Evolutionary conservation across 1,139 yeast genomes (phyloP).

Genomic region (Sugiyamaella xylanicola): DNA sequence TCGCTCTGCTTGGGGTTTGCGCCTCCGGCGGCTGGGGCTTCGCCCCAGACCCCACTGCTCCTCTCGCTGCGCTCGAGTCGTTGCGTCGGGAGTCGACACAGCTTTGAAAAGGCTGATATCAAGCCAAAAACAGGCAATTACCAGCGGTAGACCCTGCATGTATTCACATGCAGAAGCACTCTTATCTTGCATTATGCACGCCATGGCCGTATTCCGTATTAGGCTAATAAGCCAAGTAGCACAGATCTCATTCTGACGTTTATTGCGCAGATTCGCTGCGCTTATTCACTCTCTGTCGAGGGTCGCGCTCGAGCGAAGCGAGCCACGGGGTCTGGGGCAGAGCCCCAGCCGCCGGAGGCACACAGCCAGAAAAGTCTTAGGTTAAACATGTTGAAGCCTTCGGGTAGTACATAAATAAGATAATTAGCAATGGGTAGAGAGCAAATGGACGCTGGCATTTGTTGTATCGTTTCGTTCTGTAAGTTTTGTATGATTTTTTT

Average conservation of each 20-base stretch:
- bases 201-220: background rate
- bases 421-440: background rate
- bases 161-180: background rate
- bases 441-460: no score
- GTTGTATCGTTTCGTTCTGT: no score
- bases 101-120: no score
- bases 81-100: no score
- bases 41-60: background rate
- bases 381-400: constrained; percentile 15
- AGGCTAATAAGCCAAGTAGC: no score
- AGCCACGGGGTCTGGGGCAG: constrained; percentile 1
- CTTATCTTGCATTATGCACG: background rate
- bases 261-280: no score
- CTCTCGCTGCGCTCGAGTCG: background rate
- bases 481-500: background rate
- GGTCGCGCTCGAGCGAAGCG: background rate
- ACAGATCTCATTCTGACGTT: no score
- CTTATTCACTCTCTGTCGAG: background rate
- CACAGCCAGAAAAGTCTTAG: no score
- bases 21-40: constrained; percentile 2
- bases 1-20: background rate
- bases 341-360: constrained; percentile 1
- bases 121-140: no score
- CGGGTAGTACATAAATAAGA: constrained; percentile 6
- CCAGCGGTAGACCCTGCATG: no score